Evolutionary conservation across 495 filamentous ascomycete genomes (phyloP), one percentile per base, ranked within the genome.

Genomic region (Trichoderma virens): DNA sequence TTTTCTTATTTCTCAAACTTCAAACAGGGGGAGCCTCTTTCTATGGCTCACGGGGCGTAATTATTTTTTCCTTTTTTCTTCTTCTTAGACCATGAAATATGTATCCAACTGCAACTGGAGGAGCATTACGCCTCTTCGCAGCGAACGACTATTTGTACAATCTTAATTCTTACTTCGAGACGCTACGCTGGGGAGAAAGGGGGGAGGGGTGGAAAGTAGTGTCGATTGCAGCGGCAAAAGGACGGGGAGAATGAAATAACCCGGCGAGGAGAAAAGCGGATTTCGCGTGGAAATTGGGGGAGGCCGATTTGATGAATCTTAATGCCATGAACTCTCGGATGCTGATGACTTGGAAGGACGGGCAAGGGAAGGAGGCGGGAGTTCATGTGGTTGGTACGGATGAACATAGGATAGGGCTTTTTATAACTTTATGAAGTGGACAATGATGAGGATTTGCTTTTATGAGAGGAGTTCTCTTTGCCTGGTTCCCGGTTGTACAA

Each of bases 341-440:
- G 51, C 11, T 56, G 51, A 56, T 56, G 51, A 30, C 11, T 9
- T 28, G 18, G n/a, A 20, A 23, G 43, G 43, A 47, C 20, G n/a
- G 43, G 51, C 8, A 2, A 16, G 51, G 23, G 25, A 28, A 9
- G 51, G 51, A 56, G 13, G 27, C 9, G 25, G 51, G 51, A 56
- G 51, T 56, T 27, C 9, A 56, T 56, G 51, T 56, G 51, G 16
- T 51, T 18, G 51, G 18, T 9, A 56, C 16, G 51, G 51, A 56
- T 56, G 51, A 56, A 56, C 51, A 56, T 56, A 56, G 51, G 51
- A 56, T 56, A 56, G 51, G 51, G n/a, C 23, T 11, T 56, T 56
- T 56, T 30, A 30, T 30, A 56, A 9, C 51, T 47, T 51, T 56
- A 56, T 30, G 51, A 56, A 56, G 25, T 11, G 51, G 51, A 30